Evolutionary conservation across 2,329 filamentous ascomycete genomes (phyloP).

Genomic region (Penicillium oxalicum): DNA sequence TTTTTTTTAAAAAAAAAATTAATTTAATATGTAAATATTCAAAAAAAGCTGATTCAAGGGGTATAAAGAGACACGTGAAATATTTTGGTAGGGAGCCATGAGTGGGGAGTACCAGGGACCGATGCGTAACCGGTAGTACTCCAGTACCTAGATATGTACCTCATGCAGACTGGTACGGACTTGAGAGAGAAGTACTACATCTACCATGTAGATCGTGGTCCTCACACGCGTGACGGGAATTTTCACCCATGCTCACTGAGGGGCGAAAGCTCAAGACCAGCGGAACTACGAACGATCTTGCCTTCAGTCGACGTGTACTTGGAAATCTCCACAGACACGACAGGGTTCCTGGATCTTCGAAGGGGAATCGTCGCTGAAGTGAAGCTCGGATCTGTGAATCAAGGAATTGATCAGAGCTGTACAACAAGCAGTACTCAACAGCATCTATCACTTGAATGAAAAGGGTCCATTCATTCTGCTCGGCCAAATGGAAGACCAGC

Average conservation of each 20-base stretch:
- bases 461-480: background rate
- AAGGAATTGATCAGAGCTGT: too few species aligned
- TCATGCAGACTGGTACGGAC: too few species aligned
- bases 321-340: background rate
- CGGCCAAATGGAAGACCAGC: constrained; percentile 12
- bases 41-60: too few species aligned
- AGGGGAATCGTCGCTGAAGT: too few species aligned
- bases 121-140: background rate
- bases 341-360: background rate
- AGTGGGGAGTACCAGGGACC: too few species aligned
- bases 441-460: background rate
- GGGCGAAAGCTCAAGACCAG: background rate
- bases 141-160: background rate
- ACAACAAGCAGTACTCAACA: background rate
- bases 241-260: background rate
- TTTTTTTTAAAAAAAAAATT: too few species aligned
- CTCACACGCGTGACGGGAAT: background rate
- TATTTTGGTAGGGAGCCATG: too few species aligned
- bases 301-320: background rate
- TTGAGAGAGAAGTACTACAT: background rate
- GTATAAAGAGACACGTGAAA: too few species aligned
- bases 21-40: too few species aligned
- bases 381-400: too few species aligned
- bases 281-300: too few species aligned
- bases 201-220: background rate